A percentile compares a stretch with the other conserved stretches of the same genome.
Conservation (phyloP, 768 basidiomycete genomes). For the Naematelia encephala region DNA sequence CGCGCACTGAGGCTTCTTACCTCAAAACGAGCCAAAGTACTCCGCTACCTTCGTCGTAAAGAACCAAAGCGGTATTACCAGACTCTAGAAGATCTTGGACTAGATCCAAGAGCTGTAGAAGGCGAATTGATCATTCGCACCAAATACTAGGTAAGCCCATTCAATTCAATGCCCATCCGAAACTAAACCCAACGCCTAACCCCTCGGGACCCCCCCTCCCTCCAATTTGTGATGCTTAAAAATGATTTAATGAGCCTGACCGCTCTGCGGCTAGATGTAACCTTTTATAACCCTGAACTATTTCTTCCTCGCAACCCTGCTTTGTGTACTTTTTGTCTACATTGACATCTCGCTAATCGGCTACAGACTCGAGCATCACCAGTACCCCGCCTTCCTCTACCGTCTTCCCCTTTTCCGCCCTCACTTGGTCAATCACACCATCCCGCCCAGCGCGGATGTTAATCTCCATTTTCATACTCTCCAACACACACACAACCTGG, state of each 20-base stretch:
- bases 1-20: slow-evolving; percentile 72
- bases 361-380: slow-evolving; percentile 18
- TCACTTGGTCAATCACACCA: slow-evolving; percentile 69
- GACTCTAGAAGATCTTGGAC: slow-evolving; percentile 67
- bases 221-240: slow-evolving; percentile 29
- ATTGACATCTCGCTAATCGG: not conserved
- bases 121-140: slow-evolving; percentile 66
- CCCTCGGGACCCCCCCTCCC: slow-evolving; percentile 1
- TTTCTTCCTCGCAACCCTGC: not conserved
- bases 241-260: slow-evolving; percentile 50
- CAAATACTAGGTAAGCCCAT: slow-evolving; percentile 4
- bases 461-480: slow-evolving; percentile 98
- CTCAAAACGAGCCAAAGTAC: slow-evolving; percentile 75
- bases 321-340: slow-evolving; percentile 1
- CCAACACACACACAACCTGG: slow-evolving; percentile 75
- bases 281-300: slow-evolving; percentile 14
- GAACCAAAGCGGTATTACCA: slow-evolving; percentile 55
- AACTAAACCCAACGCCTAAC: not conserved
- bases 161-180: not conserved
- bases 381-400: slow-evolving; percentile 62
- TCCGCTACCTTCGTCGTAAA: slow-evolving; percentile 62
- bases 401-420: slow-evolving; percentile 82
- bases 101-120: slow-evolving; percentile 77
- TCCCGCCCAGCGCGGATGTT: slow-evolving; percentile 68
- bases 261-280: slow-evolving; percentile 37